Evolutionary conservation across 768 basidiomycete species (phyloP).

Genomic region (Serendipita sp.): DNA sequence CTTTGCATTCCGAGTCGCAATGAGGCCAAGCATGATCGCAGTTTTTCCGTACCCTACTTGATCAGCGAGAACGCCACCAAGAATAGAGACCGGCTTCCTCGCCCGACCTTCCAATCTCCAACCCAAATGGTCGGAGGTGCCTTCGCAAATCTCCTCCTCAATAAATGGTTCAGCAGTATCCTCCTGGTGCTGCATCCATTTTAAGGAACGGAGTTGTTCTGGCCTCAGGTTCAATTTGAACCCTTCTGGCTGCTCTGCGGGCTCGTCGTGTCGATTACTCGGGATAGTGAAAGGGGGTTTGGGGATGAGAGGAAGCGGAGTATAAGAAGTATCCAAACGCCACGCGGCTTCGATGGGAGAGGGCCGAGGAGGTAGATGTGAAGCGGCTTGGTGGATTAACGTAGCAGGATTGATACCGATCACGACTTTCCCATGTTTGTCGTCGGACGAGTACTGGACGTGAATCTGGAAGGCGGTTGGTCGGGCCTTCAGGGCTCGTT

Average conservation of each 20-base stretch:
- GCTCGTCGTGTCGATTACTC: constrained; percentile 59
- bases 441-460: constrained; percentile 41
- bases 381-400: constrained; percentile 69
- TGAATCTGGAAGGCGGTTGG: constrained; percentile 81
- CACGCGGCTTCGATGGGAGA: constrained; percentile 45
- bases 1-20: constrained; percentile 39
- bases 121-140: constrained; percentile 65
- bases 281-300: constrained; percentile 50
- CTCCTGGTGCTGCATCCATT: constrained; percentile 87
- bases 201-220: constrained; percentile 79
- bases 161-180: constrained; percentile 43
- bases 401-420: constrained; percentile 82
- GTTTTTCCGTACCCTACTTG: constrained; percentile 97
- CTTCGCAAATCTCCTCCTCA: constrained; percentile 91
- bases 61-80: constrained; percentile 87
- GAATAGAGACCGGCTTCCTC: constrained; percentile 52
- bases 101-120: constrained; percentile 94
- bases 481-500: constrained; percentile 70
- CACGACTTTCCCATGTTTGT: constrained; percentile 51
- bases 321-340: constrained; percentile 68
- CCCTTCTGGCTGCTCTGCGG: constrained; percentile 60
- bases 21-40: constrained; percentile 79
- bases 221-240: constrained; percentile 60
- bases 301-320: constrained; percentile 40
- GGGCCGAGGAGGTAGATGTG: constrained; percentile 52